Evolutionary conservation across 208 protist species (phyloP), one percentile per base, ranked within the genome.

Genomic region (Trypanosoma rangeli): DNA sequence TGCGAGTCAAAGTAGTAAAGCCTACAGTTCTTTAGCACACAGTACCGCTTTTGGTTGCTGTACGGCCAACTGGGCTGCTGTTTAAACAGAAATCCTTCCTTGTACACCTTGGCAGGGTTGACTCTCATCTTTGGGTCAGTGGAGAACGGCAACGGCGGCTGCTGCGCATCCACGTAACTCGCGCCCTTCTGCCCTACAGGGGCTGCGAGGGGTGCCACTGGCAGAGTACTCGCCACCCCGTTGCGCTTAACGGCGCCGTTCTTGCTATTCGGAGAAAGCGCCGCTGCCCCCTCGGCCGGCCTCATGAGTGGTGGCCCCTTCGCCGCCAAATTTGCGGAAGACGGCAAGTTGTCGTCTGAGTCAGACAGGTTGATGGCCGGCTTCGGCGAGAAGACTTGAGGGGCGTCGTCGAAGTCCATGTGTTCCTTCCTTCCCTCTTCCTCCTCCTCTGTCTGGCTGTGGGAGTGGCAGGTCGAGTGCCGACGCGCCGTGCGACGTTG

Each of bases 61-160:
- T 76, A 76, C 0, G 71, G 71, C 71, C 71, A 76, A 26, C 57
- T 76, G 4, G 71, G 71, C 55, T 76, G 71, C 53, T 76, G 71
- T 37, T 76, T 76, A 31, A 76, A 64, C 10, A 76, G 18, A 42
- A 76, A 68, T 13, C 63, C 71, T 44, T 76, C 71, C 42, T 76
- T 76, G 49, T 65, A 70, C 22, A 74, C 61, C 37, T 74, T 68
- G 7, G 50, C 18, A 22, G 69, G 66, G 26, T 64, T 42, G 20
- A 22, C 22, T 18, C 35, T 59, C 16, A 16, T 26, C 24, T 55
- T 71, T n/a, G 56, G 15, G 26, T 64, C 29, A 26, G 26, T 22
- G 13, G 65, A 22, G 35, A 56, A 62, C 24, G 42, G 65, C 22
- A 54, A 46, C 1, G 8, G 18, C n/a, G 49, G 33, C 16, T 44